phyloP scores from a whole-genome alignment of 768 basidiomycete genomes.

The Boletus rubescentipes region DNA sequence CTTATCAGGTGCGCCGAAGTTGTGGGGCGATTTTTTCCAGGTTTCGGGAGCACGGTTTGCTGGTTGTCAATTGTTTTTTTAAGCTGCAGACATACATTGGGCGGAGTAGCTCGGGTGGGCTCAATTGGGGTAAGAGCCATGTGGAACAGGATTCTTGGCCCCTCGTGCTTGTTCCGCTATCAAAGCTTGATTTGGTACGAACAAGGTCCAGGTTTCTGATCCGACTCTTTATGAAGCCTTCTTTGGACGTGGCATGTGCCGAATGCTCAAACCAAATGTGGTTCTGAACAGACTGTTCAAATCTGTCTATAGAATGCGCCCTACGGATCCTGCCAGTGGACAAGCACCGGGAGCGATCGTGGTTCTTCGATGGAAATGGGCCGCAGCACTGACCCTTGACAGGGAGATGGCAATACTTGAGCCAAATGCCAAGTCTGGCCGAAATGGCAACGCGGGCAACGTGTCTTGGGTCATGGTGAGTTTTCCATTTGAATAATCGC shows the following conservation, averaged over 20 bases:
- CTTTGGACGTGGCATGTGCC: not conserved
- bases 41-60: not conserved
- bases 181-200: slow-evolving; percentile 2
- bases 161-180: slow-evolving; percentile 2
- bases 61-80: not conserved
- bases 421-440: not conserved
- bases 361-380: not conserved
- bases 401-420: not conserved
- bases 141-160: not conserved
- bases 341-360: not conserved
- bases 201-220: slow-evolving; percentile 2
- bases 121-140: not conserved
- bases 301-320: slow-evolving; percentile 13
- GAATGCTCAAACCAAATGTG: not conserved
- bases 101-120: not conserved
- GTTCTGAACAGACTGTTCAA: not conserved
- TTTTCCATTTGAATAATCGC: slow-evolving; percentile 9
- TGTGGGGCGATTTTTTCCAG: not conserved
- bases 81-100: not conserved
- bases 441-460: slow-evolving; percentile 7
- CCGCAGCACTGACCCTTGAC: slow-evolving; percentile 8
- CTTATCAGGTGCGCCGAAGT: not conserved
- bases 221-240: slow-evolving; percentile 3
- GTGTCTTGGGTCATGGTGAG: slow-evolving; percentile 11
- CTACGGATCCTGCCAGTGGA: not conserved